These are phyloP conservation scores for Fusarium hainanense DNA, from an alignment of 2,329 filamentous ascomycete genomes.

Conservation along the genomic window DNA sequence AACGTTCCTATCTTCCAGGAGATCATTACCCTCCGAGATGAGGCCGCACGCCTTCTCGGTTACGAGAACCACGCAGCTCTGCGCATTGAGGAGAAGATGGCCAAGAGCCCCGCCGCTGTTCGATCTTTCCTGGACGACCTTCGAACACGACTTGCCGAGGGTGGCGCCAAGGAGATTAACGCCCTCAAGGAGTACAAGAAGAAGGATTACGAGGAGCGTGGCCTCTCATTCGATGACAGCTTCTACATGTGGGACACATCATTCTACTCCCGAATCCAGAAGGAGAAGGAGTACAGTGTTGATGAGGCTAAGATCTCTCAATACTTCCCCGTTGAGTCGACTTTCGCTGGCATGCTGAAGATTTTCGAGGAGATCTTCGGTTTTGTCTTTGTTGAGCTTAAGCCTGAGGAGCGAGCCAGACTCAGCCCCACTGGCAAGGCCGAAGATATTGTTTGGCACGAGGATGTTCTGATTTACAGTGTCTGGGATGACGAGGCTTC, in stretches of 20 bases:
- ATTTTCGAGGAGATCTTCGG: constrained; percentile 89
- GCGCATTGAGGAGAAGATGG: constrained; percentile 86
- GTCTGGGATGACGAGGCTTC: constrained; percentile 83
- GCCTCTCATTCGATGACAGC: constrained; percentile 70
- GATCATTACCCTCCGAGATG: constrained; percentile 78
- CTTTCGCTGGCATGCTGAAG: constrained; percentile 80
- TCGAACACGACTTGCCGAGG: constrained; percentile 72
- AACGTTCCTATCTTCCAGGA: constrained; percentile 81
- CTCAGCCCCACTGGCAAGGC: constrained; percentile 75
- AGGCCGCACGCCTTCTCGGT: constrained; percentile 79
- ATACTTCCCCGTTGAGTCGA: constrained; percentile 82
- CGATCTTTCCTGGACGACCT: constrained; percentile 79
- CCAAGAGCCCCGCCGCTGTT: constrained; percentile 78
- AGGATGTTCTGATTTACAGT: constrained; percentile 83
- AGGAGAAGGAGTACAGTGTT: constrained; percentile 82
- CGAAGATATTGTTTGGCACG: constrained; percentile 82
- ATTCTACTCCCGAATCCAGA: constrained; percentile 83
- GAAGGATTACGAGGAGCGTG: constrained; percentile 70
- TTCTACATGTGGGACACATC: constrained; percentile 88
- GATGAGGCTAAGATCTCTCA: constrained; percentile 84
- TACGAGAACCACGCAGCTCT: constrained; percentile 82
- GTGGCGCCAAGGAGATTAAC: constrained; percentile 75
- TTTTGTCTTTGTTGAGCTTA: constrained; percentile 79
- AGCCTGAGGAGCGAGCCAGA: constrained; percentile 70
- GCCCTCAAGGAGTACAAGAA: constrained; percentile 81